Evolutionary conservation across 495 filamentous ascomycete genomes (phyloP), one percentile per base, ranked within the genome.

Genomic region (Cercophora samala): DNA sequence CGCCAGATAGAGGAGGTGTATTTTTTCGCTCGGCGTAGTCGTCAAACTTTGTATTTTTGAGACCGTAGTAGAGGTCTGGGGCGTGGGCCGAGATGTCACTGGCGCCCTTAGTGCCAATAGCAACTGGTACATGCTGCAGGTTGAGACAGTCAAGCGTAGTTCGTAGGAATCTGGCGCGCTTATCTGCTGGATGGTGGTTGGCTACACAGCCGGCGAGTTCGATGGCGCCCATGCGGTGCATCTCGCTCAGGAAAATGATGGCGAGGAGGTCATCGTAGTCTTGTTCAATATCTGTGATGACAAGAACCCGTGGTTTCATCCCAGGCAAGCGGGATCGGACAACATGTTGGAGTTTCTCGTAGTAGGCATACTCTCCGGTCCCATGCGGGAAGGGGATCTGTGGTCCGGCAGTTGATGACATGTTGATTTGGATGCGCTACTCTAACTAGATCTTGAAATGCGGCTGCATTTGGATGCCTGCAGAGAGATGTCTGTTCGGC

Each of bases 211-310:
- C 69, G 1, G 61, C 66, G 18, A 71, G 64, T 26, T 71, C 51
- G 54, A 71, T 19, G 9, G 56, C 69, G 5, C 69, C 69, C 42
- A 71, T 63, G 37, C 67, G 69, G 21, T 71, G 67, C 69, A 71
- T 71, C n/a, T 71, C 69, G 58, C 55, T 64, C 18, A 71, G 64
- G 21, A 71, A 71, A 58, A 71, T 67, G 58, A 71, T 62, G 53
- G 69, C 67, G 42, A 69, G 24, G 15, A 71, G 58, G 62, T 71
- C 69, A 21, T 71, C 69, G 21, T 71, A 71, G 59, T 71, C 69
- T 42, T 69, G 69, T 51, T 71, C 69, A 18, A 71, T 59, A 25
- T 71, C 69, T 1, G 69, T 71, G 13, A 64, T 58, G 5, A 71
- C 62, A 5, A 71, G 15, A 8, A 71, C 62, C 56, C 69, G 67